Percentiles rank a stretch among this genome's conserved stretches.
phyloP scores from a whole-genome alignment of 2,329 filamentous ascomycete species.

The Exserohilum turcica region DNA sequence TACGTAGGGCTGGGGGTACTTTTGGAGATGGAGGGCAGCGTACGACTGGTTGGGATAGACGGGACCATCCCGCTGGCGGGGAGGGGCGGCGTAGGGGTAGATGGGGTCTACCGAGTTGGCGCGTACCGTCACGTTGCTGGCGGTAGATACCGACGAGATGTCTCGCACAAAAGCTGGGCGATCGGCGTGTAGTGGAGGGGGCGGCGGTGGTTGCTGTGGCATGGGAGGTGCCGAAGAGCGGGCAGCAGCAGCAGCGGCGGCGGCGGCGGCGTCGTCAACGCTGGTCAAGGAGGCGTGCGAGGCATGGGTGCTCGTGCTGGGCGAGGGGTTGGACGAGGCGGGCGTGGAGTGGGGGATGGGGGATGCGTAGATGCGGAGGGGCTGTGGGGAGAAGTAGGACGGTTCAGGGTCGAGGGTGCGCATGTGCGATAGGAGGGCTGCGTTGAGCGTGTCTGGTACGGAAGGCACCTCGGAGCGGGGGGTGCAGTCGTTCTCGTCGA shows the following conservation, averaged over 20 bases:
- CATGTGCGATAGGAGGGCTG: conserved; percentile 24
- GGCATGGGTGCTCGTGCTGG: conserved; percentile 35
- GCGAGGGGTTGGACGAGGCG: conserved; percentile 39
- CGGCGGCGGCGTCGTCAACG: conserved; percentile 10
- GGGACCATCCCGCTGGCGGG: conserved; percentile 40
- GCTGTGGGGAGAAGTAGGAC: conserved; percentile 49
- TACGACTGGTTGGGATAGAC: conserved; percentile 58
- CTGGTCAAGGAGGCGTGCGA: conserved; percentile 32
- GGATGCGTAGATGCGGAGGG: conserved; percentile 42
- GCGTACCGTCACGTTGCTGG: conserved; percentile 51
- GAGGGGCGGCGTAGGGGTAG: conserved; percentile 22
- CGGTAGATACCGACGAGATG: conserved; percentile 49
- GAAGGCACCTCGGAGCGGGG: conserved; percentile 50
- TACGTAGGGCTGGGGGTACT: conserved; percentile 46
- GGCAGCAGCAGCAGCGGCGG: too few species aligned
- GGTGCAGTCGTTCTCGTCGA: conserved; percentile 46
- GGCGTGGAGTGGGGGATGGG: conserved; percentile 38
- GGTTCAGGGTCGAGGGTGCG: conserved; percentile 36
- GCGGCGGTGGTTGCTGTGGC: conserved; percentile 12
- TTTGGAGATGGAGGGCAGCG: conserved; percentile 55
- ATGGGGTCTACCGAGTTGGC: conserved; percentile 37
- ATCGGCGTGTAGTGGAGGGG: conserved; percentile 24
- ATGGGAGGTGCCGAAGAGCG: conserved; percentile 18
- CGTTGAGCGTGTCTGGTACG: conserved; percentile 29
- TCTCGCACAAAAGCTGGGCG: conserved; percentile 51